phyloP scores from a whole-genome alignment of 2,329 filamentous ascomycete genomes.

The Xylariaceae sp. region DNA sequence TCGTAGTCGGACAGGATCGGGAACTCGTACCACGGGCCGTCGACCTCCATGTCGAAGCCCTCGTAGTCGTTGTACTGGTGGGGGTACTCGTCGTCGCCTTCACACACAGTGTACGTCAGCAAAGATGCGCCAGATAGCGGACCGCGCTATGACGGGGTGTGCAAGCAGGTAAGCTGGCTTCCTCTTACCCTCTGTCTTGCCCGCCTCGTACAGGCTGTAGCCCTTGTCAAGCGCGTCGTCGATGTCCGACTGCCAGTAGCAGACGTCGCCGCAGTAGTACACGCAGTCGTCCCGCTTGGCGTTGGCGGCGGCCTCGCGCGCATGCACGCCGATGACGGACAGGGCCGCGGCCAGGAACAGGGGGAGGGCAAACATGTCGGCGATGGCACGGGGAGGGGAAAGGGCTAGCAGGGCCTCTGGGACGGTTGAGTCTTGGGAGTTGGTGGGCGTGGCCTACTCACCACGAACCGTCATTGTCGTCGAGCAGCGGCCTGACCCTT shows the following conservation, averaged over 20 bases:
- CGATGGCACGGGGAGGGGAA: too few species aligned
- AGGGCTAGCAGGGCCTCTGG: too few species aligned
- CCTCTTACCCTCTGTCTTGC: slow-evolving; percentile 13
- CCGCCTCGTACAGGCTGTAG: slow-evolving; percentile 16
- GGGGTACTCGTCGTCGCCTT: slow-evolving; percentile 29
- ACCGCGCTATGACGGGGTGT: not conserved
- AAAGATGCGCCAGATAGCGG: not conserved
- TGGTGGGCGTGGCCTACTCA: too few species aligned
- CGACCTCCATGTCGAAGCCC: slow-evolving; percentile 31
- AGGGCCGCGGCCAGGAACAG: too few species aligned
- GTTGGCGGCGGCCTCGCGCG: too few species aligned
- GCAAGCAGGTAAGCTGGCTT: not conserved
- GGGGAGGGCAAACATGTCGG: too few species aligned
- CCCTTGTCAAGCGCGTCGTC: slow-evolving; percentile 27
- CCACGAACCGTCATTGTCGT: too few species aligned
- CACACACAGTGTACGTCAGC: not conserved
- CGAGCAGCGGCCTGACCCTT: too few species aligned
- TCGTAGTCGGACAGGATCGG: slow-evolving; percentile 28
- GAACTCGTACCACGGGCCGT: slow-evolving; percentile 33
- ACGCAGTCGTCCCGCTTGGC: slow-evolving; percentile 21
- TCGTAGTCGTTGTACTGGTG: slow-evolving; percentile 36
- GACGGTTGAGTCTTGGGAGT: too few species aligned
- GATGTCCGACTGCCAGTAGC: slow-evolving; percentile 28
- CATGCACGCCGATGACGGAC: too few species aligned
- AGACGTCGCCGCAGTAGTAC: slow-evolving; percentile 28